These are phyloP conservation scores for Petunia hybrid DNA, from an alignment of 305 asterid species.

Conservation along the genomic window DNA sequence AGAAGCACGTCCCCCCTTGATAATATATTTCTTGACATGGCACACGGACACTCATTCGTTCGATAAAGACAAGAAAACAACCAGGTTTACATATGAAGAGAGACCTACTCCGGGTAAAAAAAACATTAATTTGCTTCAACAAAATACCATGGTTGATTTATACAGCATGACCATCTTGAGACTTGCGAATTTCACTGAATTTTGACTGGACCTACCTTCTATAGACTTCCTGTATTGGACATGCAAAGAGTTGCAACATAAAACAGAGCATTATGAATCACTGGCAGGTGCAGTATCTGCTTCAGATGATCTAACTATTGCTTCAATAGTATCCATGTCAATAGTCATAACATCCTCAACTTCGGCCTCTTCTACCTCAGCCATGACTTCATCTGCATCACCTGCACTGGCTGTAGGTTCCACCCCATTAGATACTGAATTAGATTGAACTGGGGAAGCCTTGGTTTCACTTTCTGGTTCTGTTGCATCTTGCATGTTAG, in stretches of 20 bases:
- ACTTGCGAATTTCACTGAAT: constrained; percentile 2
- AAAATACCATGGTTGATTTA: neutral
- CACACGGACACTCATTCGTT: neutral
- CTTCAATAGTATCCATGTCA: constrained; percentile 72
- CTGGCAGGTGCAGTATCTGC: constrained; percentile 55
- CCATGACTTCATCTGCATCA: constrained; percentile 82
- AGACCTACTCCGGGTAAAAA: neutral
- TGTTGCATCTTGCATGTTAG: constrained; percentile 43
- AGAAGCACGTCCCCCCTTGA: no score
- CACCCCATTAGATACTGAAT: constrained; percentile 59
- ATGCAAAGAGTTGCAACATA: neutral
- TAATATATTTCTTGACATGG: no score
- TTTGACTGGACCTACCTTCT: neutral
- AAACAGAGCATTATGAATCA: constrained; percentile 42
- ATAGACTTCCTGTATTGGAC: constrained; percentile 12
- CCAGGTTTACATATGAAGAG: neutral
- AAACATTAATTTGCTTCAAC: neutral
- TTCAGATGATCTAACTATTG: constrained; percentile 62
- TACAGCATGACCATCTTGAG: neutral
- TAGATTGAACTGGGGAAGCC: constrained; percentile 41
- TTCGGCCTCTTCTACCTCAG: constrained; percentile 72
- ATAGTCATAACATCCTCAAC: constrained; percentile 61
- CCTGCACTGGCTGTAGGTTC: constrained; percentile 45
- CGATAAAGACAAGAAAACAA: neutral
- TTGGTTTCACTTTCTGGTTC: constrained; percentile 48